These are phyloP conservation scores for Paxillus involutus DNA, from an alignment of 768 basidiomycete species.

Conservation along the genomic window DNA sequence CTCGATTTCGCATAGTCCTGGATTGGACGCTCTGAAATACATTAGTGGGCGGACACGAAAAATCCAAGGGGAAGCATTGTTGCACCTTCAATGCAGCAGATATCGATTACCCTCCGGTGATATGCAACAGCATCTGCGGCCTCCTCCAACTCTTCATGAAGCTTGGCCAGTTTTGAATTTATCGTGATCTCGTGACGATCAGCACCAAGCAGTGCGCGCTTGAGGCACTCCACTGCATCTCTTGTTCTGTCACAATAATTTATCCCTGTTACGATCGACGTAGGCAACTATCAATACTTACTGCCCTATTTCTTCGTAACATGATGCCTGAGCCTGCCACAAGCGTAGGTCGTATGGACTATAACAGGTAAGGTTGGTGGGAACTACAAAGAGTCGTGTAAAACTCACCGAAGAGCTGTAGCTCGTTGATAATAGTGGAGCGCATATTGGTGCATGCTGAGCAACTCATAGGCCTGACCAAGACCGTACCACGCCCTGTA, in stretches of 20 bases:
- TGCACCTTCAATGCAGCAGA: constrained; percentile 51
- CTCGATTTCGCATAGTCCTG: constrained; percentile 84
- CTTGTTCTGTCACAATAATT: constrained; percentile 50
- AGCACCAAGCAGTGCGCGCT: constrained; percentile 82
- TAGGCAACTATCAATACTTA: constrained; percentile 31
- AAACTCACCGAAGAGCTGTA: constrained; percentile 78
- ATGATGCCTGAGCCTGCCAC: constrained; percentile 93
- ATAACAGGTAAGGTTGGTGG: background rate
- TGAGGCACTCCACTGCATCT: constrained; percentile 90
- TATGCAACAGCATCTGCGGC: constrained; percentile 69
- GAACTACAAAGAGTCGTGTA: background rate
- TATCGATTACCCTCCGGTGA: constrained; percentile 78
- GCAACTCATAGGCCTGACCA: constrained; percentile 94
- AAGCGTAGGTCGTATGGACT: constrained; percentile 95
- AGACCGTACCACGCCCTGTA: constrained; percentile 99
- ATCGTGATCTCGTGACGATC: constrained; percentile 76
- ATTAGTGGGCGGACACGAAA: constrained; percentile 7
- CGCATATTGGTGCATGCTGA: constrained; percentile 97
- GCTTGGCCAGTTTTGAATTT: constrained; percentile 69
- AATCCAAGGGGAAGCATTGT: constrained; percentile 7
- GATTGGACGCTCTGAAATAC: constrained; percentile 54
- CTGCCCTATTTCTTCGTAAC: constrained; percentile 92
- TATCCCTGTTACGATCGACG: background rate
- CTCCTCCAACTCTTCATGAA: constrained; percentile 70
- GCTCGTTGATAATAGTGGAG: constrained; percentile 96